A percentile compares a stretch with the other conserved stretches of the same genome.
Evolutionary conservation across 202 grass and related monocot genomes (phyloP).

Genomic region (Alloteropsis angusta): DNA sequence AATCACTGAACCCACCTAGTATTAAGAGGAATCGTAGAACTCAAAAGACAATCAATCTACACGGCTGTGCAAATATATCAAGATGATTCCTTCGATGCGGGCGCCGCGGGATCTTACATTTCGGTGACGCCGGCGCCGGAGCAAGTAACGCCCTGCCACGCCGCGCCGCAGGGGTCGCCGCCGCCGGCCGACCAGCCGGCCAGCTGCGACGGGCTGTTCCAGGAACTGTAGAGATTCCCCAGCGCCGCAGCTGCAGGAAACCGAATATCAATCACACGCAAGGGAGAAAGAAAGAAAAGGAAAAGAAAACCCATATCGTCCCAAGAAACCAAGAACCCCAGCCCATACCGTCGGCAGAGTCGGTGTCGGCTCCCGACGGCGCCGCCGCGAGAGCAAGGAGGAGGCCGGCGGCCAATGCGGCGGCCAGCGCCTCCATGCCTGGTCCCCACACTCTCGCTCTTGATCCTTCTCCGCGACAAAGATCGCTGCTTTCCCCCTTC

Average conservation of each 20-base stretch:
- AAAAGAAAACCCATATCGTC: background rate
- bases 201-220: constrained; percentile 78
- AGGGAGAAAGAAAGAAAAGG: background rate
- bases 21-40: background rate
- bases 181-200: constrained; percentile 64
- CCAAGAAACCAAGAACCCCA: constrained; percentile 19
- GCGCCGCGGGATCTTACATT: constrained; percentile 49
- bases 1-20: constrained; percentile 4
- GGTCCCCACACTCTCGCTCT: background rate
- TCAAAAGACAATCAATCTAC: background rate
- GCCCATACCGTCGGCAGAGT: constrained; percentile 59
- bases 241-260: constrained; percentile 69
- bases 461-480: constrained; percentile 14
- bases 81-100: background rate
- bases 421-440: constrained; percentile 45
- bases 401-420: constrained; percentile 33
- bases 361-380: constrained; percentile 52
- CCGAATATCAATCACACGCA: background rate
- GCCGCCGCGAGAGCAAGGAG: constrained; percentile 26
- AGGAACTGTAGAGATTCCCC: constrained; percentile 70
- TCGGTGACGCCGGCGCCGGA: constrained; percentile 76
- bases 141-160: constrained; percentile 86
- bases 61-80: background rate
- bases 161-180: constrained; percentile 76
- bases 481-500: background rate